A percentile compares a stretch with the other conserved stretches of the same genome.
Evolutionary conservation across 805 yeast genomes (phyloP).

Genomic region (Barnettozyma sucrosica): DNA sequence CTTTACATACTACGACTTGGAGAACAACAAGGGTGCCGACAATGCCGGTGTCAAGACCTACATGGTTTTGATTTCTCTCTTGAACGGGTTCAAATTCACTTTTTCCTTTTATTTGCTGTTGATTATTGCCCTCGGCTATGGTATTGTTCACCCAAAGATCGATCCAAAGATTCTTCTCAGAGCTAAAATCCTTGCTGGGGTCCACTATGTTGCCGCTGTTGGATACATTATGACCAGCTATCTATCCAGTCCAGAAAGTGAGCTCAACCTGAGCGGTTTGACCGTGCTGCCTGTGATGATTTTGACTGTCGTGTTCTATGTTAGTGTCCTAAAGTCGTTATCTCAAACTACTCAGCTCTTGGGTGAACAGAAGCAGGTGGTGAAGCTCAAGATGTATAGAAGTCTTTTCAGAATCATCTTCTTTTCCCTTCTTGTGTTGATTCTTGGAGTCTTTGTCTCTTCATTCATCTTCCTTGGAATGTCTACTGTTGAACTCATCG

Average conservation of each 20-base stretch:
- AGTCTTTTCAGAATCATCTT: conserved; percentile 70
- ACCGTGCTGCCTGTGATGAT: conserved; percentile 67
- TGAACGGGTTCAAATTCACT: conserved; percentile 77
- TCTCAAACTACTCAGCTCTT: conserved; percentile 68
- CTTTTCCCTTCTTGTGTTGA: conserved; percentile 60
- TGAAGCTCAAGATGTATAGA: conserved; percentile 83
- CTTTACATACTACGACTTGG: conserved; percentile 87
- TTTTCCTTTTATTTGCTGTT: conserved; percentile 83
- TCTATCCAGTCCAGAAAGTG: conserved; percentile 43
- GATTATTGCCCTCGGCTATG: conserved; percentile 87
- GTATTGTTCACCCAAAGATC: conserved; percentile 84
- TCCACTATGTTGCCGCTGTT: conserved; percentile 50
- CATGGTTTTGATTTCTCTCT: conserved; percentile 68
- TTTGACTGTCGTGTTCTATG: conserved; percentile 67
- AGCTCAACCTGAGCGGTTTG: conserved; percentile 46
- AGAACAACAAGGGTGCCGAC: conserved; percentile 51
- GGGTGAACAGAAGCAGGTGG: conserved; percentile 82
- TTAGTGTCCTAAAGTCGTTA: conserved; percentile 66
- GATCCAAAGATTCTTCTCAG: conserved; percentile 69
- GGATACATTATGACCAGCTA: conserved; percentile 52
- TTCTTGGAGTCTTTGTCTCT: conserved; percentile 66
- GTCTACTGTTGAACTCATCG: conserved; percentile 70
- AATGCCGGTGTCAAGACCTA: conserved; percentile 60
- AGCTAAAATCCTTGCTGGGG: conserved; percentile 52
- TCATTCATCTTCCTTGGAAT: conserved; percentile 68